Evolutionary conservation across 2,329 filamentous ascomycete genomes (phyloP).

Genomic region (Ascochyta clinopodiicola): DNA sequence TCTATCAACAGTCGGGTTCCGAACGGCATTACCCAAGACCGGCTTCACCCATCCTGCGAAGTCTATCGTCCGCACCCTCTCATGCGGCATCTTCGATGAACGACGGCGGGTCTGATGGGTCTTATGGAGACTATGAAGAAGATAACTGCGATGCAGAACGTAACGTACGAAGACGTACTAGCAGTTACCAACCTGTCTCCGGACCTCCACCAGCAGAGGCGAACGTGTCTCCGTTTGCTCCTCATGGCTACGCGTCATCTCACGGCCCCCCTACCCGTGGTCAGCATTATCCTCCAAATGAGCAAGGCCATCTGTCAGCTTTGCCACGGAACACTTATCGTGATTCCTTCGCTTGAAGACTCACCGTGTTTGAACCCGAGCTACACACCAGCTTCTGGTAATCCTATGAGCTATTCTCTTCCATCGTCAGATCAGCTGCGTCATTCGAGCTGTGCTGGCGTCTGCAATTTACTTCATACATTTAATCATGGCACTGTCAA

Average conservation of each 20-base stretch:
- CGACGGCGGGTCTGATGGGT: constrained; percentile 39
- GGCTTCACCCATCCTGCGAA: constrained; percentile 50
- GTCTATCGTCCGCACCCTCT: constrained; percentile 39
- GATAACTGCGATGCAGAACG: constrained; percentile 40
- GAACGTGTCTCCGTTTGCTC: constrained; percentile 25
- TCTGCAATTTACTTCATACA: not conserved
- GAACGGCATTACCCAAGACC: constrained; percentile 55
- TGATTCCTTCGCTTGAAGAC: constrained; percentile 22
- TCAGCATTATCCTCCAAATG: constrained; percentile 17
- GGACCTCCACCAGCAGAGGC: constrained; percentile 32
- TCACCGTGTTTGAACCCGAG: not conserved
- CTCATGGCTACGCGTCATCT: constrained; percentile 24
- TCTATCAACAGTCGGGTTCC: constrained; percentile 64
- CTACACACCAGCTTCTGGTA: not conserved
- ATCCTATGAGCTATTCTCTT: not conserved
- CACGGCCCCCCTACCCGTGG: not conserved
- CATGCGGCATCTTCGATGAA: constrained; percentile 36
- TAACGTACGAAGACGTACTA: constrained; percentile 48
- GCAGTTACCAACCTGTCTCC: constrained; percentile 42
- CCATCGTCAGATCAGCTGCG: not conserved
- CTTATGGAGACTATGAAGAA: constrained; percentile 43
- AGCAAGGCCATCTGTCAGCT: constrained; percentile 15
- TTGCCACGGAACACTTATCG: constrained; percentile 17
- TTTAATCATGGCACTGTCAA: not conserved
- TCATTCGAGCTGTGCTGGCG: not conserved